These are phyloP conservation scores for Neopestalotiopsis rosae DNA, from an alignment of 2,329 filamentous ascomycete species.

Conservation along the genomic window DNA sequence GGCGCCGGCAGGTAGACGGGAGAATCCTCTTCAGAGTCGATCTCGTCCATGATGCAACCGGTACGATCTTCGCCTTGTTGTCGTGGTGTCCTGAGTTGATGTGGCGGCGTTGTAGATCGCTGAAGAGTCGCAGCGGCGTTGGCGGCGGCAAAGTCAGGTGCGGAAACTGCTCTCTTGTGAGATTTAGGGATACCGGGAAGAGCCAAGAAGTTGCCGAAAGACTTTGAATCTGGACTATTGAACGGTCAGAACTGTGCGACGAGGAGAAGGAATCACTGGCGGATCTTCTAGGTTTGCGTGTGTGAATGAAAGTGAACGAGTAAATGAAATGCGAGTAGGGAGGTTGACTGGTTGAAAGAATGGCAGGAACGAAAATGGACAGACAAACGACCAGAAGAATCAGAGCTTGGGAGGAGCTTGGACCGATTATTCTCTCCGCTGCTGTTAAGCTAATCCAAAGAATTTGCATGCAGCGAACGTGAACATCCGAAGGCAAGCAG, in stretches of 20 bases:
- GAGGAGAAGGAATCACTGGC: background rate
- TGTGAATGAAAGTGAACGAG: background rate
- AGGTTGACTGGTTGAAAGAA: background rate
- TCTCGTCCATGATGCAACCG: conserved; percentile 26
- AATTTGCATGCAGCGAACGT: too few species aligned
- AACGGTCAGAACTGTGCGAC: conserved; percentile 19
- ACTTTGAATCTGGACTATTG: conserved; percentile 24
- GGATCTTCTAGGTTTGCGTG: background rate
- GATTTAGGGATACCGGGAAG: conserved; percentile 32
- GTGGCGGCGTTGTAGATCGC: conserved; percentile 31
- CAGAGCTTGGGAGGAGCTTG: too few species aligned
- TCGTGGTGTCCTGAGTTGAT: conserved; percentile 32
- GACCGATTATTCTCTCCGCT: too few species aligned
- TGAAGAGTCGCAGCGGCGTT: conserved; percentile 30
- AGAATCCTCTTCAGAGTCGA: too few species aligned
- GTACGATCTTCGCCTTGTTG: conserved; percentile 27
- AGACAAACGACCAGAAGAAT: too few species aligned
- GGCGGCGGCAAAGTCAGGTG: conserved; percentile 49
- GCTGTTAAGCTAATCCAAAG: too few species aligned
- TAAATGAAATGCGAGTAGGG: background rate
- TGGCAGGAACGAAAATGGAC: too few species aligned
- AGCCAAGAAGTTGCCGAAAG: conserved; percentile 20
- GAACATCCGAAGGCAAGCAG: too few species aligned
- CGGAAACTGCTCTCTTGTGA: conserved; percentile 57
- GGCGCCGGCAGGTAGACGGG: conserved; percentile 14